Percentiles rank a stretch among this genome's conserved stretches.
Evolutionary conservation across 192 early-diverging fungal species (phyloP).

Genomic region (Linnemannia elongata): DNA sequence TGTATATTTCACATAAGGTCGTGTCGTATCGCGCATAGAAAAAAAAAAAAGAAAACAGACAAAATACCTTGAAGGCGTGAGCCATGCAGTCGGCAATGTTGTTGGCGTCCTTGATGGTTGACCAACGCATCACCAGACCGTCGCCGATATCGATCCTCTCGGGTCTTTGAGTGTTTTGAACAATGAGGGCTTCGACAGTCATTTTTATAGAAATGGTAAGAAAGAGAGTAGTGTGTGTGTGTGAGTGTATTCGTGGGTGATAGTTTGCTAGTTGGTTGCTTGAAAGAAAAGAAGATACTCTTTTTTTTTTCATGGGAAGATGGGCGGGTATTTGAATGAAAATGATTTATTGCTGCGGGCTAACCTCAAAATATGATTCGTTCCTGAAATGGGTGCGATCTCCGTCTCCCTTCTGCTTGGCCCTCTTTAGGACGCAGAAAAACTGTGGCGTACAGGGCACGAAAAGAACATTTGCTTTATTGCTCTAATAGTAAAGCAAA

Average conservation of each 20-base stretch:
- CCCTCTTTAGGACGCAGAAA: not conserved
- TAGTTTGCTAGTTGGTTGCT: not conserved
- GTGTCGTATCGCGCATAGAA: not conserved
- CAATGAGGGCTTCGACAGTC: not conserved
- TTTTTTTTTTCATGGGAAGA: not conserved
- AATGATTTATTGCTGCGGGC: too few relatives aligned
- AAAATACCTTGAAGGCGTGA: conserved; percentile 14
- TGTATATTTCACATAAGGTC: not conserved
- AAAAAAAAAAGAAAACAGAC: not conserved
- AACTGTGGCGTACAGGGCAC: not conserved
- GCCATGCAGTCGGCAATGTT: conserved; percentile 13
- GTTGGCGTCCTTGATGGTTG: conserved; percentile 13
- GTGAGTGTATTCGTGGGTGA: not conserved
- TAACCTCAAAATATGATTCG: too few relatives aligned
- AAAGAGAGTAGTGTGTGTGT: not conserved
- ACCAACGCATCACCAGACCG: conserved; percentile 41
- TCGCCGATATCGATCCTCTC: conserved; percentile 42
- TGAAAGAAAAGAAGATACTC: too few relatives aligned
- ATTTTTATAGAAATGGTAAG: not conserved
- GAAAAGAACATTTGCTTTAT: too few relatives aligned
- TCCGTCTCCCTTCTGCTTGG: too few relatives aligned
- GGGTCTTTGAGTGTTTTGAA: conserved; percentile 6
- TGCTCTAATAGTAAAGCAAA: too few relatives aligned
- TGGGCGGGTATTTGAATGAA: too few relatives aligned
- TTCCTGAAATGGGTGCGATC: too few relatives aligned